Percentiles rank a stretch among this genome's conserved stretches.
phyloP scores from a whole-genome alignment of 805 yeast species.

The Ogataea zsoltii region DNA sequence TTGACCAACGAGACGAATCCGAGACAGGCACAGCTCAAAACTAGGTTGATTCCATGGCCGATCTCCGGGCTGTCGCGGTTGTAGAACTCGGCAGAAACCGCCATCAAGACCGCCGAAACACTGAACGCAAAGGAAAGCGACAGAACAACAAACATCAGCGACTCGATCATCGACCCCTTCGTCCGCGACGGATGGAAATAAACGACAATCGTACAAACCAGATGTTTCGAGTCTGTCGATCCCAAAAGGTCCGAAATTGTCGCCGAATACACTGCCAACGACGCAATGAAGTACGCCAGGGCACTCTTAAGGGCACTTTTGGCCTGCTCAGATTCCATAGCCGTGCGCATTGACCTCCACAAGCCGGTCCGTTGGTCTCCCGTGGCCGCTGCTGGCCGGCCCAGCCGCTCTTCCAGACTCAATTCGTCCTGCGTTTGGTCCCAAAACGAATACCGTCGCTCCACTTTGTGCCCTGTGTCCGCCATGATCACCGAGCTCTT shows the following conservation, averaged over 20 bases:
- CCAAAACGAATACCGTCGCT: slow-evolving; percentile 32
- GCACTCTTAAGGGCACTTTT: slow-evolving; percentile 59
- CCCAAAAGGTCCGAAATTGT: slow-evolving; percentile 57
- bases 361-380: too few relatives aligned
- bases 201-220: slow-evolving; percentile 79
- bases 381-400: background rate
- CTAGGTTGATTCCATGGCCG: slow-evolving; percentile 54
- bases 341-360: too few relatives aligned
- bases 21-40: slow-evolving; percentile 53
- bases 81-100: slow-evolving; percentile 47
- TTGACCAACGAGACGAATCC: slow-evolving; percentile 72
- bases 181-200: slow-evolving; percentile 84
- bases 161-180: slow-evolving; percentile 78
- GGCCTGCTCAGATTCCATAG: slow-evolving; percentile 7
- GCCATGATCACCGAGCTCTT: slow-evolving; percentile 45
- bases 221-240: slow-evolving; percentile 70
- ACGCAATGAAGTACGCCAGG: slow-evolving; percentile 71
- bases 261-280: slow-evolving; percentile 65
- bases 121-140: slow-evolving; percentile 55
- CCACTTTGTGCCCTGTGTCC: slow-evolving; percentile 41
- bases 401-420: slow-evolving; percentile 16
- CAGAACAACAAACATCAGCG: slow-evolving; percentile 58
- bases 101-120: slow-evolving; percentile 53
- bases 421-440: slow-evolving; percentile 26
- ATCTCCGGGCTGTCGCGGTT: slow-evolving; percentile 39